These are phyloP conservation scores for Quercus rubra DNA, from an alignment of 306 rosid genomes.

Conservation along the genomic window DNA sequence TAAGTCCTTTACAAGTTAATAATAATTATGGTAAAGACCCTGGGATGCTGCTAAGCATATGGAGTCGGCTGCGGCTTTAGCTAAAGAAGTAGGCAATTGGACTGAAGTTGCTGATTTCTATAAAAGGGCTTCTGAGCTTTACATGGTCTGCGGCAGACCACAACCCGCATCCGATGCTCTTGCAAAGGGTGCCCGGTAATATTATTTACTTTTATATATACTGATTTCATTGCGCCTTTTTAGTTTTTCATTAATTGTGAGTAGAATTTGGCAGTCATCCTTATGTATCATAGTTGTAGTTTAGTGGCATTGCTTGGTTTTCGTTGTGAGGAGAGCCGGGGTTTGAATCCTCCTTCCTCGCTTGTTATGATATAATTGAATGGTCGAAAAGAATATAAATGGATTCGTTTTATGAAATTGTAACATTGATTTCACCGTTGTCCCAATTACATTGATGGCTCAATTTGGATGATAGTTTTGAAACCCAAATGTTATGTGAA, in stretches of 20 bases:
- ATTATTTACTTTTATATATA: background rate
- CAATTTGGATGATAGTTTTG: background rate
- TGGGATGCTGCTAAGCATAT: slow-evolving; percentile 99
- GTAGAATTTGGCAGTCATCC: background rate
- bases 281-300: background rate
- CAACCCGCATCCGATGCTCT: slow-evolving; percentile 97
- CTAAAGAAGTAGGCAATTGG: slow-evolving; percentile 79
- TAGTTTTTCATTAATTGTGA: background rate
- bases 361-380: too few relatives aligned
- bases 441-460: background rate
- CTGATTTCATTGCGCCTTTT: too few relatives aligned
- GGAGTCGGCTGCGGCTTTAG: slow-evolving; percentile 93
- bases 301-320: too few relatives aligned
- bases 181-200: slow-evolving; percentile 90
- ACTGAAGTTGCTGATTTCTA: slow-evolving; percentile 81
- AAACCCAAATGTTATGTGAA: background rate
- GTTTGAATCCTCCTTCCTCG: too few relatives aligned
- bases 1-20: slow-evolving; percentile 46
- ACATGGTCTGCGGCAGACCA: slow-evolving; percentile 73
- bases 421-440: background rate
- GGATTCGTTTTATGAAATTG: background rate
- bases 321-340: too few relatives aligned
- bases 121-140: slow-evolving; percentile 82
- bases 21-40: slow-evolving; percentile 41
- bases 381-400: background rate